phyloP scores from a whole-genome alignment of 2,329 filamentous ascomycete species.

The Curvularia eragrostidis region DNA sequence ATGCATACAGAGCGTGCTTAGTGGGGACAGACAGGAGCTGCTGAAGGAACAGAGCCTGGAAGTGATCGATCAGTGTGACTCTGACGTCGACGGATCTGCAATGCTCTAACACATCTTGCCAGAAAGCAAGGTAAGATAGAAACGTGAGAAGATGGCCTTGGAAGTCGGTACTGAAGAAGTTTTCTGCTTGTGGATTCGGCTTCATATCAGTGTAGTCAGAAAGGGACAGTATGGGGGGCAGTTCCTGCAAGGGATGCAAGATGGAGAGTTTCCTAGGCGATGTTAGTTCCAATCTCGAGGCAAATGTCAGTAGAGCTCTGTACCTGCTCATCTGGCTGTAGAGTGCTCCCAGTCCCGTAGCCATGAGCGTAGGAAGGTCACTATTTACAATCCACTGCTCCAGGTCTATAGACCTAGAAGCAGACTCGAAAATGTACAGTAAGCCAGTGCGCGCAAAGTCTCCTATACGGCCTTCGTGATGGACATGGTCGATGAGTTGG shows the following conservation, averaged over 20 bases:
- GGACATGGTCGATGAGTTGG: constrained; percentile 93
- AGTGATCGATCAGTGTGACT: constrained; percentile 92
- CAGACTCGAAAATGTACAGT: constrained; percentile 93
- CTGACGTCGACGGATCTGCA: constrained; percentile 92
- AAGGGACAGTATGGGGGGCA: constrained; percentile 84
- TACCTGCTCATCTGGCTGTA: constrained; percentile 72
- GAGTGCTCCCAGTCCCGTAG: constrained; percentile 84
- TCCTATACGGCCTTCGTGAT: constrained; percentile 90
- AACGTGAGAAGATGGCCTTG: constrained; percentile 91
- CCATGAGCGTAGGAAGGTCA: constrained; percentile 95
- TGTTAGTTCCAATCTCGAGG: constrained; percentile 16
- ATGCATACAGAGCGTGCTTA: not conserved
- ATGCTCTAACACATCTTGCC: constrained; percentile 97
- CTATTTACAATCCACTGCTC: constrained; percentile 98
- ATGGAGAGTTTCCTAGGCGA: constrained; percentile 75
- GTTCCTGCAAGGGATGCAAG: constrained; percentile 72
- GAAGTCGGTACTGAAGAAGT: constrained; percentile 76
- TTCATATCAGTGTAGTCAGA: constrained; percentile 84
- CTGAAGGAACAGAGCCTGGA: constrained; percentile 94
- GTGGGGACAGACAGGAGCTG: constrained; percentile 75
- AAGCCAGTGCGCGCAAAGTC: constrained; percentile 95
- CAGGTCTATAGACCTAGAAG: constrained; percentile 78
- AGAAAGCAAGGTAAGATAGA: constrained; percentile 92
- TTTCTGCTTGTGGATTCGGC: constrained; percentile 70
- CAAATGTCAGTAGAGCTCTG: constrained; percentile 12